These are phyloP conservation scores for Colletotrichum chrysophilum DNA, from an alignment of 2,329 filamentous ascomycete species.

Conservation along the genomic window DNA sequence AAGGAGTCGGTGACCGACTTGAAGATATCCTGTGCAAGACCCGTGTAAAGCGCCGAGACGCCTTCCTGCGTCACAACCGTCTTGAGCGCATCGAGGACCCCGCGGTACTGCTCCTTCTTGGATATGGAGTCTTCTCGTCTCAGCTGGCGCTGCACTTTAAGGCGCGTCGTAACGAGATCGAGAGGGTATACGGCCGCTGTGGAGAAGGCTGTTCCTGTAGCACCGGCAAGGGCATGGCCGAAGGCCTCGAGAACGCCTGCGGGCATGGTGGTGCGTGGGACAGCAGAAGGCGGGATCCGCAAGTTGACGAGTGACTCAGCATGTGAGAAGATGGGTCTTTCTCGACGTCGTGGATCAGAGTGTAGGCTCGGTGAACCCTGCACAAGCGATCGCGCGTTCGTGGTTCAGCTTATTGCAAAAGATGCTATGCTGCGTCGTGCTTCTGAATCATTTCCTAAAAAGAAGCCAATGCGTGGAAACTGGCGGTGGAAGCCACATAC, in stretches of 20 bases:
- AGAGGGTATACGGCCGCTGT: slow-evolving; percentile 83
- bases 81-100: slow-evolving; percentile 70
- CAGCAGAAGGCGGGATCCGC: not conserved
- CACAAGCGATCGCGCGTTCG: not conserved
- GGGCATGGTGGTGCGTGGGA: not conserved
- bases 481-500: not conserved
- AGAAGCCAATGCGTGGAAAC: not conserved
- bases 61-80: slow-evolving; percentile 77
- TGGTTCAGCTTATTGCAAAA: not conserved
- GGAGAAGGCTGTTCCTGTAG: slow-evolving; percentile 77
- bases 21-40: slow-evolving; percentile 65
- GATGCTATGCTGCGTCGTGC: not conserved
- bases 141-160: slow-evolving; percentile 77
- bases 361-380: not conserved
- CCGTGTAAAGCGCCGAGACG: slow-evolving; percentile 71
- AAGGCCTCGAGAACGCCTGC: slow-evolving; percentile 69
- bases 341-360: not conserved
- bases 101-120: slow-evolving; percentile 58
- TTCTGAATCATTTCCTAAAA: not conserved
- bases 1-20: slow-evolving; percentile 79
- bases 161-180: slow-evolving; percentile 79
- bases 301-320: not conserved
- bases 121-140: slow-evolving; percentile 32
- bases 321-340: not conserved
- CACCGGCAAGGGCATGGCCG: slow-evolving; percentile 82